Percentiles rank a stretch among this genome's conserved stretches.
Evolutionary conservation across 441 rosid species (phyloP).

Genomic region (California macrophylla): DNA sequence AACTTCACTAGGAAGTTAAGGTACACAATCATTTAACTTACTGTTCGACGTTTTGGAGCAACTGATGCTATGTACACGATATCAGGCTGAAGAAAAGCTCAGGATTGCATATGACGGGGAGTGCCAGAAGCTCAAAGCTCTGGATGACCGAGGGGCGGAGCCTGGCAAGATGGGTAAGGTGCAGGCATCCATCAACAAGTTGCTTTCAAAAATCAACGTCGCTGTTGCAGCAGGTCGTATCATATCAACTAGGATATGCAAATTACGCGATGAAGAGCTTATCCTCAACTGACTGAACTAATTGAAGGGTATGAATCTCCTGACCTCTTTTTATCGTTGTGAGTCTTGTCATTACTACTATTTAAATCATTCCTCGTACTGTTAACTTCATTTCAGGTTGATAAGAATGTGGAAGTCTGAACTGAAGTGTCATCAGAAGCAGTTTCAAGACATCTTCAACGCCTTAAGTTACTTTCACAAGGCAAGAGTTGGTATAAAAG

Average conservation of each 20-base stretch:
- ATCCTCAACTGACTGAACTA: slow-evolving; percentile 24
- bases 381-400: slow-evolving; percentile 20
- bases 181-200: slow-evolving; percentile 18
- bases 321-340: neutral
- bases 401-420: slow-evolving; percentile 31
- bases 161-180: slow-evolving; percentile 17
- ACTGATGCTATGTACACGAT: neutral
- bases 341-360: neutral
- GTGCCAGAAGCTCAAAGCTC: slow-evolving; percentile 17
- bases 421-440: slow-evolving; percentile 35
- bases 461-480: slow-evolving; percentile 23
- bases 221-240: slow-evolving; percentile 24
- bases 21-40: neutral
- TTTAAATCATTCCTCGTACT: neutral
- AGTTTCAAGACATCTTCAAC: slow-evolving; percentile 21
- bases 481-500: slow-evolving; percentile 8
- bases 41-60: neutral
- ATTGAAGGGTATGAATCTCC: slow-evolving; percentile 25
- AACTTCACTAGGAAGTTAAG: slow-evolving; percentile 30
- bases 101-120: slow-evolving; percentile 20
- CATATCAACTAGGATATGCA: slow-evolving; percentile 31
- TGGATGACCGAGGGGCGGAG: slow-evolving; percentile 26
- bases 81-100: slow-evolving; percentile 25
- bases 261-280: slow-evolving; percentile 37
- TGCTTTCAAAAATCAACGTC: slow-evolving; percentile 25